Percentiles rank a stretch among this genome's conserved stretches.
phyloP scores from a whole-genome alignment of 495 filamentous ascomycete species.

The Lasiosphaeris hirsuta region DNA sequence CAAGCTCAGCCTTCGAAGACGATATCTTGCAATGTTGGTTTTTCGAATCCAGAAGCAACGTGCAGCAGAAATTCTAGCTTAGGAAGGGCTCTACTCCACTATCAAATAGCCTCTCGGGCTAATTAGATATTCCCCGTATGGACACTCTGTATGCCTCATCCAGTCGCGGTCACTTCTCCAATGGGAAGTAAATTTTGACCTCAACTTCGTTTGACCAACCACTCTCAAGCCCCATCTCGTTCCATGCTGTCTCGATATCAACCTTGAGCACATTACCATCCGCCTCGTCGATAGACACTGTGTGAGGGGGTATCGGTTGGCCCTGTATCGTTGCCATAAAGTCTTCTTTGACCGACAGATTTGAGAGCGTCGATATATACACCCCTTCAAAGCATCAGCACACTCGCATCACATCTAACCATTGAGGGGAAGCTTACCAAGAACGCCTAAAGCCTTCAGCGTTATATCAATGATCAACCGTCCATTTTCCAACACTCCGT shows the following conservation, averaged over 20 bases:
- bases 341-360: constrained; percentile 57
- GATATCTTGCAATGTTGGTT: neutral
- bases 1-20: too few species aligned
- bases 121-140: neutral
- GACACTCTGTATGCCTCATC: neutral
- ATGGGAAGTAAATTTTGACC: constrained; percentile 59
- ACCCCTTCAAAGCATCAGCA: constrained; percentile 46
- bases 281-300: constrained; percentile 56
- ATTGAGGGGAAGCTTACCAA: constrained; percentile 54
- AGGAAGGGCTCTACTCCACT: neutral
- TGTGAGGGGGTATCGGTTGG: constrained; percentile 60
- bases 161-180: constrained; percentile 9
- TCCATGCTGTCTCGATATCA: constrained; percentile 77
- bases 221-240: constrained; percentile 61
- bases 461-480: constrained; percentile 58
- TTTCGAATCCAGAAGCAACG: neutral
- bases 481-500: constrained; percentile 55
- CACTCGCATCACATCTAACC: neutral
- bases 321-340: constrained; percentile 78
- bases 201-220: constrained; percentile 83
- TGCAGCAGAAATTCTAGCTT: neutral
- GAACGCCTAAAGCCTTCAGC: constrained; percentile 75
- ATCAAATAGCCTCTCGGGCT: neutral
- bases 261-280: constrained; percentile 65
- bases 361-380: constrained; percentile 64